Evolutionary conservation across 2,329 filamentous ascomycete genomes (phyloP).

Genomic region (Fusarium gaditjirri): DNA sequence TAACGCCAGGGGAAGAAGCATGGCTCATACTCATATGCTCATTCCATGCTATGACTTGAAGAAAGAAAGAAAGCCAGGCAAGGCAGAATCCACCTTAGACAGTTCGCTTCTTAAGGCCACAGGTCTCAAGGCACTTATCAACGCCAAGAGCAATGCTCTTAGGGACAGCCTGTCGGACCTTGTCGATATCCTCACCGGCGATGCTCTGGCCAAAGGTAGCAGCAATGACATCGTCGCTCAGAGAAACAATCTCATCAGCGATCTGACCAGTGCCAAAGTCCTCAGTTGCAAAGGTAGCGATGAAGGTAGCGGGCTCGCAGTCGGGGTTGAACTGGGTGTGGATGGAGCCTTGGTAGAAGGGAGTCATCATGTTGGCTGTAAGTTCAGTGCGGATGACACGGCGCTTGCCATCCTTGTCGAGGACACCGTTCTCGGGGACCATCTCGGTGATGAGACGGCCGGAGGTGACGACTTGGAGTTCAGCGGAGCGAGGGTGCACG

Average conservation of each 20-base stretch:
- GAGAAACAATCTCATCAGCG: conserved; percentile 61
- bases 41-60: background rate
- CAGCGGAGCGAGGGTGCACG: conserved; percentile 63
- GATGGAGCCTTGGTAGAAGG: conserved; percentile 64
- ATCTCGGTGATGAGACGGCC: conserved; percentile 63
- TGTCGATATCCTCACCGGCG: conserved; percentile 58
- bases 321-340: conserved; percentile 68
- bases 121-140: conserved; percentile 58
- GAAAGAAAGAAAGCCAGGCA: background rate
- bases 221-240: conserved; percentile 57
- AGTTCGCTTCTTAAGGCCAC: conserved; percentile 54
- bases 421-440: conserved; percentile 63
- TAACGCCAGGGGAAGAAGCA: conserved; percentile 16
- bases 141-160: conserved; percentile 62
- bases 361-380: conserved; percentile 59
- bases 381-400: conserved; percentile 58
- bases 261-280: conserved; percentile 64
- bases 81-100: conserved; percentile 12
- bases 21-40: background rate
- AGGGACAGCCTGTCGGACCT: conserved; percentile 55
- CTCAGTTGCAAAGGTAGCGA: conserved; percentile 61
- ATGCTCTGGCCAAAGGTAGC: conserved; percentile 60
- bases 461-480: conserved; percentile 63
- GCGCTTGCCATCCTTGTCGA: conserved; percentile 48
- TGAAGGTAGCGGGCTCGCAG: conserved; percentile 61